phyloP scores from a whole-genome alignment of 371 early-diverging fungal species.

The Nematocida ironsii region DNA sequence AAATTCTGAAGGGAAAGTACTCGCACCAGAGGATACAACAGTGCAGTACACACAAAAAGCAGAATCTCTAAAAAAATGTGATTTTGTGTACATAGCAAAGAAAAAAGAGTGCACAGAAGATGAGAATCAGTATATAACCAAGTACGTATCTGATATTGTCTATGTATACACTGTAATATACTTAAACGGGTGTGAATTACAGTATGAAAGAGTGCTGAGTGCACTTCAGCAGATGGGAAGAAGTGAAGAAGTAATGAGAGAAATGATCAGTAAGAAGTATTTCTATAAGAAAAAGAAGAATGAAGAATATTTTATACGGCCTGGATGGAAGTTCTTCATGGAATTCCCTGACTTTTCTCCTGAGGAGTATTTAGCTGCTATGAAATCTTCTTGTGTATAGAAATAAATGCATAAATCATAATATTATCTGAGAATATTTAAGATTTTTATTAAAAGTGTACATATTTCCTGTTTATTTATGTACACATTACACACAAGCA shows the following conservation, averaged over 20 bases:
- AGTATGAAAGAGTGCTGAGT: conserved; percentile 1
- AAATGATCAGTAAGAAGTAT: conserved; percentile 28
- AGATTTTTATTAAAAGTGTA: too few species aligned
- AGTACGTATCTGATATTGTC: not conserved
- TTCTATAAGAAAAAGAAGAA: conserved; percentile 26
- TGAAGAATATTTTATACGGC: conserved; percentile 14
- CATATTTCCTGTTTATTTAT: too few species aligned
- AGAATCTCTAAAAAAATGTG: conserved; percentile 28
- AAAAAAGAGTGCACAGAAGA: not conserved
- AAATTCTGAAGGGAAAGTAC: not conserved
- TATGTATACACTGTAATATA: conserved; percentile 16
- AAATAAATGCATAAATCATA: not conserved
- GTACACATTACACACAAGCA: too few species aligned
- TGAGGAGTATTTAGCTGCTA: conserved; percentile 18
- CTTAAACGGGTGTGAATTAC: conserved; percentile 37
- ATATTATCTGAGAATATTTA: too few species aligned
- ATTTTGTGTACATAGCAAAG: conserved; percentile 37
- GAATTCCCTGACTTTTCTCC: conserved; percentile 44
- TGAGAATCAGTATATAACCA: not conserved
- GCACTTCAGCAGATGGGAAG: not conserved
- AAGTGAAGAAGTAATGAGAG: conserved; percentile 7
- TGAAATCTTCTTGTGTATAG: not conserved
- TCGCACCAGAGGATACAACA: not conserved
- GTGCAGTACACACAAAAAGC: conserved; percentile 25
- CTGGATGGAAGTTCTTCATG: conserved; percentile 52